A percentile compares a stretch with the other conserved stretches of the same genome.
Evolutionary conservation across 2,329 filamentous ascomycete species (phyloP).

Genomic region (Penicillium sp.): DNA sequence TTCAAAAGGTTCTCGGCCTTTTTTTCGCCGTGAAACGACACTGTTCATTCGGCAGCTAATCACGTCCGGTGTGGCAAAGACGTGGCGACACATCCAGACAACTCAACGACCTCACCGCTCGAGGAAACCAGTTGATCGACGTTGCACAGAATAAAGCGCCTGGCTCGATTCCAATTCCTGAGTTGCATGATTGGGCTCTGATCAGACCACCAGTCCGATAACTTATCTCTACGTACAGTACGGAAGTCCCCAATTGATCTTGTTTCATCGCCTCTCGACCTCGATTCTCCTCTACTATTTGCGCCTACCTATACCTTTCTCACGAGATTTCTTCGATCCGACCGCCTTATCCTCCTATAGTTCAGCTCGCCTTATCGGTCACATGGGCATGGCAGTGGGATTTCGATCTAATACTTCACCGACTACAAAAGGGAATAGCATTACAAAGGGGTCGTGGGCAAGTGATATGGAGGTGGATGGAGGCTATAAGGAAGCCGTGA

Average conservation of each 20-base stretch:
- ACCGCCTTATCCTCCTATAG: not conserved
- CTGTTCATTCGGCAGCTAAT: not conserved
- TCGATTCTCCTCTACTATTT: not conserved
- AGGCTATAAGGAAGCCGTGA: constrained; percentile 18
- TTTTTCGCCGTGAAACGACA: not conserved
- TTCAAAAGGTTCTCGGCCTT: not conserved
- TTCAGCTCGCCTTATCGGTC: not conserved
- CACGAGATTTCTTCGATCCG: not conserved
- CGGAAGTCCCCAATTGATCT: not conserved
- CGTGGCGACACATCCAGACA: constrained; percentile 9
- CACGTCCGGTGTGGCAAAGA: constrained; percentile 1
- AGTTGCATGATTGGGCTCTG: constrained; percentile 6
- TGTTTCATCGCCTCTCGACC: not conserved
- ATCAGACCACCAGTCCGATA: constrained; percentile 3
- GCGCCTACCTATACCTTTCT: not conserved
- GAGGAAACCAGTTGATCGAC: not conserved
- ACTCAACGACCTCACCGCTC: constrained; percentile 8
- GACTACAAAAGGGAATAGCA: not conserved
- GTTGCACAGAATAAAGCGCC: not conserved
- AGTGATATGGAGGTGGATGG: constrained; percentile 33
- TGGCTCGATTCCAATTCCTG: not conserved
- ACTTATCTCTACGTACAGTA: not conserved
- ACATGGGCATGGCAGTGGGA: constrained; percentile 23
- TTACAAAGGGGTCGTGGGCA: constrained; percentile 15
- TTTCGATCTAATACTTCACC: constrained; percentile 10